Percentiles rank a stretch among this genome's conserved stretches.
Conservation (phyloP, 192 early-diverging fungal species). For the Piromyces sp. region DNA sequence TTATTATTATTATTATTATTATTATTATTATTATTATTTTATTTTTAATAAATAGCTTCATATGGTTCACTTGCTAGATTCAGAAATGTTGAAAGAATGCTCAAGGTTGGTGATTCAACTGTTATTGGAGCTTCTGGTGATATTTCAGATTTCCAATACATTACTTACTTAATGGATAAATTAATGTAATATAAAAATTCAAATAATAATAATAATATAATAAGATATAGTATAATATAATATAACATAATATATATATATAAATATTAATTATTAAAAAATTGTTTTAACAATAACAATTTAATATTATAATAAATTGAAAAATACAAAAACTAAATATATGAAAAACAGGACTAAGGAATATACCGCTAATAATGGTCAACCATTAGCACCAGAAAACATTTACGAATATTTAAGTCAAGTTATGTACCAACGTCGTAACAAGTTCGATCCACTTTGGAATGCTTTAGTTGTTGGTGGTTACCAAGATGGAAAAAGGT, state of each 20-base stretch:
- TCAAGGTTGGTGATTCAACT: constrained; percentile 63
- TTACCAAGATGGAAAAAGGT: constrained; percentile 53
- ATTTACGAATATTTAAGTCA: constrained; percentile 80
- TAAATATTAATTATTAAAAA: too few relatives aligned
- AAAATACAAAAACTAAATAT: too few relatives aligned
- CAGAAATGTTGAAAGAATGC: constrained; percentile 70
- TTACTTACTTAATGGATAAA: constrained; percentile 63
- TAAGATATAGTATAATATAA: constrained; percentile 3
- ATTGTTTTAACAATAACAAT: neutral
- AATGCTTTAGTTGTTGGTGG: constrained; percentile 88
- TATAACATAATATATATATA: neutral
- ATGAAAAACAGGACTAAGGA: constrained; percentile 79
- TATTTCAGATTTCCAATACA: constrained; percentile 84
- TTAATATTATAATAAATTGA: neutral
- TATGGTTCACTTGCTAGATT: constrained; percentile 87
- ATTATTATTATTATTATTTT: too few relatives aligned
- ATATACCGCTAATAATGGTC: constrained; percentile 75
- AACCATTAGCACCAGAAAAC: constrained; percentile 61
- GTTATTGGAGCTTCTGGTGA: constrained; percentile 82
- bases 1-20: too few relatives aligned
- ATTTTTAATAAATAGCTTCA: constrained; percentile 52
- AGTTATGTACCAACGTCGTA: constrained; percentile 80
- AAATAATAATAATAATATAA: neutral
- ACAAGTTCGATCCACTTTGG: constrained; percentile 85
- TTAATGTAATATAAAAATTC: constrained; percentile 30